Evolutionary conservation across 1,139 yeast species (phyloP).

Genomic region (Pichia sp.): DNA sequence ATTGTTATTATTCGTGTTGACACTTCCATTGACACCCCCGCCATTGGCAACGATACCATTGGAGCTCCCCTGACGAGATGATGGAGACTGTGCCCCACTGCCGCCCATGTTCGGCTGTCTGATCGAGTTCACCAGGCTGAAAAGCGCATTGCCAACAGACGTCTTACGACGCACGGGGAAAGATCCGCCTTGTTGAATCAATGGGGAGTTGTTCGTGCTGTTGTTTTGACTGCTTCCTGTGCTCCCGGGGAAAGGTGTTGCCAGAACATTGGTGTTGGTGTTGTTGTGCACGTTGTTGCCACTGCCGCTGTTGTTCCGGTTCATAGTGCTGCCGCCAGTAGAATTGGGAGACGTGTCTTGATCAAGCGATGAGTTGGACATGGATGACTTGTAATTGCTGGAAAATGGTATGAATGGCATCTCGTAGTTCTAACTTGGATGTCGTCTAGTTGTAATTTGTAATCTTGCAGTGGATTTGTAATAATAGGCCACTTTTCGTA

Average conservation of each 20-base stretch:
- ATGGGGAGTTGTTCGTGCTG: slow-evolving; percentile 8
- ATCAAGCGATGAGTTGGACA: slow-evolving; percentile 1
- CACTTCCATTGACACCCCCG: neutral
- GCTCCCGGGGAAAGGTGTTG: neutral
- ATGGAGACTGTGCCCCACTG: no score
- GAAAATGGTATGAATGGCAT: slow-evolving; percentile 14
- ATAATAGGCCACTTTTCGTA: no score
- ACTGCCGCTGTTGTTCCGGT: neutral
- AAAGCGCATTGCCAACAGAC: slow-evolving; percentile 27
- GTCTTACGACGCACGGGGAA: slow-evolving; percentile 25
- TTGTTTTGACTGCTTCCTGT: neutral
- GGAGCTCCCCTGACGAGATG: no score
- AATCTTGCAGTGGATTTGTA: no score
- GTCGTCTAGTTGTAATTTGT: no score
- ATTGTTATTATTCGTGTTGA: neutral
- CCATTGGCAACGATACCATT: no score
- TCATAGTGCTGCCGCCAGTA: neutral
- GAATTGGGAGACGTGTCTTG: neutral
- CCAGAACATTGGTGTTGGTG: neutral
- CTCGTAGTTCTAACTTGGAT: no score
- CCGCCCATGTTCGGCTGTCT: slow-evolving; percentile 21
- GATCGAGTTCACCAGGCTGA: slow-evolving; percentile 26
- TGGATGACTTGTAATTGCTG: slow-evolving; percentile 1
- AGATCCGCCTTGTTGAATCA: slow-evolving; percentile 5
- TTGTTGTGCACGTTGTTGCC: neutral